A percentile compares a stretch with the other conserved stretches of the same genome.
Conservation (phyloP, 441 rosid species). For the Adansonia grandidieri region DNA sequence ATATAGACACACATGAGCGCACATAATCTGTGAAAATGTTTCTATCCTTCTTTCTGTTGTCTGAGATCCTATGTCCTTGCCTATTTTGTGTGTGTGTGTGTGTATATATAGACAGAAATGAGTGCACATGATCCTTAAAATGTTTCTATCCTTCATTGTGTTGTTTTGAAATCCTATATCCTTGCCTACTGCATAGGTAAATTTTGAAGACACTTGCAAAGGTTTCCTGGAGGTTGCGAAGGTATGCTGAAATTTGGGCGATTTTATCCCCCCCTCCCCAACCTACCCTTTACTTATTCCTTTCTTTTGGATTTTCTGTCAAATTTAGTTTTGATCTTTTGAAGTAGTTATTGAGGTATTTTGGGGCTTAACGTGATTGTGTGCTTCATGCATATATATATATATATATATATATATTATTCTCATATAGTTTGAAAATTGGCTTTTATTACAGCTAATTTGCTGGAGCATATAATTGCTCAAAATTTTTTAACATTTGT, state of each 20-base stretch:
- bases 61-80: constrained; percentile 27
- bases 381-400: not conserved
- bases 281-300: not conserved
- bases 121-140: not conserved
- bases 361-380: not conserved
- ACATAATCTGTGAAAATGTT: not conserved
- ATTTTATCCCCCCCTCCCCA: not conserved
- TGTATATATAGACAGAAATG: not conserved
- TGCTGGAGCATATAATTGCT: constrained; percentile 1
- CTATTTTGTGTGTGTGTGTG: constrained; percentile 18
- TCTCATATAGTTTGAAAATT: not conserved
- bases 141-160: not conserved
- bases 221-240: constrained; percentile 98
- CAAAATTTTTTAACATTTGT: not conserved
- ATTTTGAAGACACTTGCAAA: constrained; percentile 99
- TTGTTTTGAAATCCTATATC: constrained; percentile 23
- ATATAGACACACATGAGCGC: not conserved
- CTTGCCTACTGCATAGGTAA: constrained; percentile 61
- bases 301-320: constrained; percentile 7
- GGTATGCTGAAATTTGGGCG: constrained; percentile 48
- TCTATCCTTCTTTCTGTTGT: not conserved
- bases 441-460: not conserved
- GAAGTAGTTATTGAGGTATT: not conserved
- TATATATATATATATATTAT: no score
- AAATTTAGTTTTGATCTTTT: constrained; percentile 1